phyloP scores from a whole-genome alignment of 2,329 filamentous ascomycete genomes.

The Colletotrichum sp. region DNA sequence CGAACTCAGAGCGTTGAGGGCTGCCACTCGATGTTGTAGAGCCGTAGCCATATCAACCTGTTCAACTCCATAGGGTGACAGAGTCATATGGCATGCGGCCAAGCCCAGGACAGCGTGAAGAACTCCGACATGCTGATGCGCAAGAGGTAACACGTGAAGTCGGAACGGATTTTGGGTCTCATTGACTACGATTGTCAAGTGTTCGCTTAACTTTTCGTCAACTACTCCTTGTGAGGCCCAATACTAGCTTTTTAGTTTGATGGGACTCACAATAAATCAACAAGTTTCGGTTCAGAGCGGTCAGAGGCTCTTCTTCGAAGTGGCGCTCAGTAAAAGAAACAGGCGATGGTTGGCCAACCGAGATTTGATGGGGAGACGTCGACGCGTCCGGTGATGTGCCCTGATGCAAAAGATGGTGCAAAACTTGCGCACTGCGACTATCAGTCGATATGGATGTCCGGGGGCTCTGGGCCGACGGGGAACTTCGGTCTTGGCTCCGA shows the following conservation, averaged over 20 bases:
- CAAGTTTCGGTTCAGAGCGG: background rate
- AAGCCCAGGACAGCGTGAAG: constrained; percentile 31
- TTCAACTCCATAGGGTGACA: constrained; percentile 11
- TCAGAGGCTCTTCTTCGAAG: background rate
- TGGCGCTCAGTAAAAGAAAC: background rate
- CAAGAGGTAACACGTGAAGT: constrained; percentile 26
- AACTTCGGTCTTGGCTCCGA: background rate
- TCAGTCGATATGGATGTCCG: background rate
- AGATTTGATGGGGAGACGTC: background rate
- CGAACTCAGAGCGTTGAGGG: constrained; percentile 24
- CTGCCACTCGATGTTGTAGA: constrained; percentile 26
- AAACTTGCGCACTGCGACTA: background rate
- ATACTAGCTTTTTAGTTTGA: background rate
- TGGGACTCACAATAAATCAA: background rate
- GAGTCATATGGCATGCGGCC: constrained; percentile 27
- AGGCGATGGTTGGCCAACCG: background rate
- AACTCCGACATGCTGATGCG: constrained; percentile 27
- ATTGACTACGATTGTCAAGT: constrained; percentile 22
- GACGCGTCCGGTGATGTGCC: background rate
- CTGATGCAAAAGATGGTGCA: background rate
- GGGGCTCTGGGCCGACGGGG: background rate
- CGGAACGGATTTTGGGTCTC: constrained; percentile 27
- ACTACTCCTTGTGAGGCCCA: constrained; percentile 16
- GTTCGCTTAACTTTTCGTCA: constrained; percentile 22
- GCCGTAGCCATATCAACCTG: constrained; percentile 19